Percentiles rank a stretch among this genome's conserved stretches.
Evolutionary conservation across 192 early-diverging fungal genomes (phyloP).

Genomic region (Umbelopsis vinacea): DNA sequence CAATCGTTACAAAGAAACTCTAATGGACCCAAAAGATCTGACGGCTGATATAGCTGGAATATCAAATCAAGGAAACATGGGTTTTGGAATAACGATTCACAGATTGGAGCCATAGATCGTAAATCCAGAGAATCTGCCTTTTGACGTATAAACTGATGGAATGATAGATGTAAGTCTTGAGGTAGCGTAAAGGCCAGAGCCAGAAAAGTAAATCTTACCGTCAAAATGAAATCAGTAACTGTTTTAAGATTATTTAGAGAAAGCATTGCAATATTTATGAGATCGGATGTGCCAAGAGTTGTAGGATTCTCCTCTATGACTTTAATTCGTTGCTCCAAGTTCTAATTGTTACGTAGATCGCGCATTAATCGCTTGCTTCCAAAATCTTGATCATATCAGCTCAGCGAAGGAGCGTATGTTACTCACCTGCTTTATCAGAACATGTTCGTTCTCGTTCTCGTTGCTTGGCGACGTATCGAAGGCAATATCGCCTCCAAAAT

Average conservation of each 20-base stretch:
- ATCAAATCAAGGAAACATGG: conserved; percentile 41
- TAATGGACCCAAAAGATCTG: conserved; percentile 30
- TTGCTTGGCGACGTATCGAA: not conserved
- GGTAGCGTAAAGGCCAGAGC: not conserved
- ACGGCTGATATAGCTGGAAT: conserved; percentile 34
- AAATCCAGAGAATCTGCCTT: conserved; percentile 23
- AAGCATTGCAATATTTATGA: conserved; percentile 34
- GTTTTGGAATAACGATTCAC: conserved; percentile 28
- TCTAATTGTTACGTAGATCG: conserved; percentile 18
- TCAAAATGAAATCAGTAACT: conserved; percentile 33
- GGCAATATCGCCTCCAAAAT: not conserved
- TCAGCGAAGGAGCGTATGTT: not conserved
- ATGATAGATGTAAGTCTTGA: not conserved
- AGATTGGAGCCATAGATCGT: conserved; percentile 28
- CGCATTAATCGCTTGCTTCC: not conserved
- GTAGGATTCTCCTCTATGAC: conserved; percentile 24
- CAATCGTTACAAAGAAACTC: conserved; percentile 41
- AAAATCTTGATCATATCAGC: too few relatives aligned
- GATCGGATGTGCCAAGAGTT: conserved; percentile 11
- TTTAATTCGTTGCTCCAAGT: conserved; percentile 34
- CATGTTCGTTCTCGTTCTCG: not conserved
- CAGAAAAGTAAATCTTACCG: conserved; percentile 13
- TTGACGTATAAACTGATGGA: conserved; percentile 30
- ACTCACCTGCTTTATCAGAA: not conserved
- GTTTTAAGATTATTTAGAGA: conserved; percentile 32